phyloP scores from a whole-genome alignment of 2,329 filamentous ascomycete species.

The Penicillium sp. region DNA sequence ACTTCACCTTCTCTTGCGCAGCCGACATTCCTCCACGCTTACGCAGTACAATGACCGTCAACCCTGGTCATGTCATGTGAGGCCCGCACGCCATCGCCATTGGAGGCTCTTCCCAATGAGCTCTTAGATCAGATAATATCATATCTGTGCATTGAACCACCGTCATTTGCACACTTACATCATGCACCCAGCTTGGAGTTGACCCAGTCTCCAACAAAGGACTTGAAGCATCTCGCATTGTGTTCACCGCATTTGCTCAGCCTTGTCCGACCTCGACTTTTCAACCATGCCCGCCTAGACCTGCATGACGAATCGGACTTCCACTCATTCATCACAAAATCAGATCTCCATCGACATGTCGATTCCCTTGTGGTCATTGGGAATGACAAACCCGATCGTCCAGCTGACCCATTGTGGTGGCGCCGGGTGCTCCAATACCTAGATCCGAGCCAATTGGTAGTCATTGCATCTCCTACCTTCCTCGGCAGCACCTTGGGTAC shows the following conservation, averaged over 20 bases:
- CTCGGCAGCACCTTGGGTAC: slow-evolving; percentile 64
- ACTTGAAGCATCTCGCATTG: slow-evolving; percentile 59
- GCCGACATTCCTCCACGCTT: slow-evolving; percentile 11
- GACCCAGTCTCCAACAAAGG: slow-evolving; percentile 36
- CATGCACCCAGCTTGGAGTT: slow-evolving; percentile 53
- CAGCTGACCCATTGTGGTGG: slow-evolving; percentile 53
- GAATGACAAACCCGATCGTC: slow-evolving; percentile 43
- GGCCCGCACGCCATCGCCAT: slow-evolving; percentile 21
- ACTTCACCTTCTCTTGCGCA: slow-evolving; percentile 18
- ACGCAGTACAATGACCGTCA: not conserved
- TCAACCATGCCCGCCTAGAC: slow-evolving; percentile 54
- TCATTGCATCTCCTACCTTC: slow-evolving; percentile 64
- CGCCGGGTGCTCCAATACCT: slow-evolving; percentile 56
- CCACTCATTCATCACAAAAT: slow-evolving; percentile 39
- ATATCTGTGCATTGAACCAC: slow-evolving; percentile 54
- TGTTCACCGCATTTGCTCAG: slow-evolving; percentile 58
- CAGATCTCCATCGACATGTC: slow-evolving; percentile 42
- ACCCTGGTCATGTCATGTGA: slow-evolving; percentile 15
- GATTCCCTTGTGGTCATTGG: slow-evolving; percentile 51
- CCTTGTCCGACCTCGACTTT: slow-evolving; percentile 58
- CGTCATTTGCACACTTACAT: slow-evolving; percentile 52
- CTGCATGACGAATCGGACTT: slow-evolving; percentile 37
- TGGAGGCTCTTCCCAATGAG: slow-evolving; percentile 59
- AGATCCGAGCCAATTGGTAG: slow-evolving; percentile 56
- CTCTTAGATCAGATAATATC: slow-evolving; percentile 60